Base-by-base conservation (phyloP, 106 monocot species). In the Dioscorea dumetorum region DNA sequence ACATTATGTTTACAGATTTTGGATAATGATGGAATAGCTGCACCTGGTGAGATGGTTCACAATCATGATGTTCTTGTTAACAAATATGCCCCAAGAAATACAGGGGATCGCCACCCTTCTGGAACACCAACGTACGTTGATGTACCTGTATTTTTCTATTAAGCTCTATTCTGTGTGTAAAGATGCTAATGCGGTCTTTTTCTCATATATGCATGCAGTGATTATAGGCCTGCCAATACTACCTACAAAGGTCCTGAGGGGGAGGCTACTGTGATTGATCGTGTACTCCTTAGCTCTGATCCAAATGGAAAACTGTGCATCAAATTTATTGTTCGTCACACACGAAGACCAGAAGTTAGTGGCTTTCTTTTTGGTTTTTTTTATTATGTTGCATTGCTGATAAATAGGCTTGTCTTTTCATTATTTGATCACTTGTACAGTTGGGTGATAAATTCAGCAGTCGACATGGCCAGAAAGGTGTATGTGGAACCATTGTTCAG, bases 391-490 rank as follows among this genome's bases (percentile, higher is more conserved):
- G 35, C 17, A 24, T 17, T n/a, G 31, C 22, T 18, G 52, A 28
- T 70, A 22, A 22, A 21, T 60, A n/a, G 20, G 18, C 68, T 21
- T 62, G 17, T n/a, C 4, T 64, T 59, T 48, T 28, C 19, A 7
- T 59, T 32, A 18, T 21, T 77, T 73, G 22, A 13, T 60, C 41
- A 18, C 62, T 24, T 23, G 17, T 58, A 16, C 70, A 95, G 95
- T 61, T 97, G 17, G 99, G 99, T 67, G 99, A 99, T 62, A 99
- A 99, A 73, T 99, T 99, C 72, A 99, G 99, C 35, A 99, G 99
- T 71, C 89, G 99, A 72, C 99, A 99, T 83, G 99, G 99, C 2
- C 99, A 99, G 54, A 99, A 99, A 60, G 99, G 99, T 62, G 99
- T 99, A 66, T 85, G 90, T 75, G 99, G 99, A 16, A 92, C 83